Evolutionary conservation across 441 rosid genomes (phyloP).

Genomic region (Capsella rubella): DNA sequence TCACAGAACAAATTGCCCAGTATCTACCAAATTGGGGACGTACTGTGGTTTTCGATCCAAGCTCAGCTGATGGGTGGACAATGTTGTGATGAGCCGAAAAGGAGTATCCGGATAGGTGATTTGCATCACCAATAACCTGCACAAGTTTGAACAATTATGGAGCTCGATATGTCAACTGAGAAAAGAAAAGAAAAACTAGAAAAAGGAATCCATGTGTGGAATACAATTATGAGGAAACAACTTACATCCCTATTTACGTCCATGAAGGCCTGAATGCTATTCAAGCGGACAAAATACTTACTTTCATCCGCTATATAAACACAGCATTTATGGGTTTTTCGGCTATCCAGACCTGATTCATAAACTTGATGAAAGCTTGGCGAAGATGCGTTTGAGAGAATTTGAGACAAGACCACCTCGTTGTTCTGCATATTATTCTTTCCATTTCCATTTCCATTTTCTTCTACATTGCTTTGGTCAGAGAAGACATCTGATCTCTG

Average conservation of each 20-base stretch:
- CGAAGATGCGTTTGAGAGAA: constrained; percentile 73
- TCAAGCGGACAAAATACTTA: constrained; percentile 76
- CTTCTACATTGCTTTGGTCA: constrained; percentile 65
- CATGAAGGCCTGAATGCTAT: constrained; percentile 90
- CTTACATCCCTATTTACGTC: constrained; percentile 96
- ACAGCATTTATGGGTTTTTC: constrained; percentile 85
- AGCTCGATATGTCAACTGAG: constrained; percentile 4
- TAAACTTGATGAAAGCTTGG: constrained; percentile 77
- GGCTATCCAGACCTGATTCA: constrained; percentile 53
- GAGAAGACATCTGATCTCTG: constrained; percentile 71
- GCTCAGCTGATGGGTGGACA: constrained; percentile 79
- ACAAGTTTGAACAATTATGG: constrained; percentile 29
- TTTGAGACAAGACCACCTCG: constrained; percentile 58
- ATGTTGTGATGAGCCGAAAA: constrained; percentile 83
- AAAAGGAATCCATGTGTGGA: constrained; percentile 19
- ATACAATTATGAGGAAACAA: constrained; percentile 19
- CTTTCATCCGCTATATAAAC: constrained; percentile 80
- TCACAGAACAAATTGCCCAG: not conserved
- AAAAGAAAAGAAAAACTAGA: constrained; percentile 5
- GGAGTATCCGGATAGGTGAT: constrained; percentile 83
- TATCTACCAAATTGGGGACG: constrained; percentile 29
- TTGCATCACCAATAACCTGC: constrained; percentile 88
- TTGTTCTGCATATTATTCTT: constrained; percentile 62
- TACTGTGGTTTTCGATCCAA: constrained; percentile 91
- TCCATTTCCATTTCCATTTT: constrained; percentile 63